phyloP scores from a whole-genome alignment of 2,329 filamentous ascomycete species.

The Pseudocercospora macadamiae region DNA sequence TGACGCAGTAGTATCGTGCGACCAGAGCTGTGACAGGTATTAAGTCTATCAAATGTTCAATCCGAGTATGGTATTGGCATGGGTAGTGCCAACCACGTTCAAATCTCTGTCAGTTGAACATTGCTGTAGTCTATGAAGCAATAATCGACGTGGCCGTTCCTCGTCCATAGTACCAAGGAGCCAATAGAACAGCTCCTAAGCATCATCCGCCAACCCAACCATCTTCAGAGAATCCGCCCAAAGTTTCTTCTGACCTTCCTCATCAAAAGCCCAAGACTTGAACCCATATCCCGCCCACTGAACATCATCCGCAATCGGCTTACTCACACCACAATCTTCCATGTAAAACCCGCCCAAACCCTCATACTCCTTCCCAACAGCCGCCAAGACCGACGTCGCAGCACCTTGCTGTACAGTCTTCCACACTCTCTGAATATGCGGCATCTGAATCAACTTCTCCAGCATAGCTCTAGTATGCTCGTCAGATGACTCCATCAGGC shows the following conservation, averaged over 20 bases:
- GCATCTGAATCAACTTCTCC: conserved; percentile 16
- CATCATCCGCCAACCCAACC: conserved; percentile 26
- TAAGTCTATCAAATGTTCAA: no score
- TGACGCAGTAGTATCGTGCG: no score
- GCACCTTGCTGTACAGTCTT: conserved; percentile 49
- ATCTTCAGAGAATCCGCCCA: conserved; percentile 44
- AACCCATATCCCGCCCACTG: conserved; percentile 31
- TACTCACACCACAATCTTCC: conserved; percentile 42
- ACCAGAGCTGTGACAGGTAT: no score
- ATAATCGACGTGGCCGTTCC: no score
- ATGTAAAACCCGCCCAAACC: conserved; percentile 6
- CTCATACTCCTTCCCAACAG: conserved; percentile 41
- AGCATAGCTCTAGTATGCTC: conserved; percentile 18
- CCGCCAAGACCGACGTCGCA: conserved; percentile 52
- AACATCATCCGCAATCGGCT: conserved; percentile 32
- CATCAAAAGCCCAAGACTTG: conserved; percentile 40
- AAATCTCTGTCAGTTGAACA: no score
- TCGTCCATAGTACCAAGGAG: no score
- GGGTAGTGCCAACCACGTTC: no score
- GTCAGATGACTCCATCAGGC: conserved; percentile 18
- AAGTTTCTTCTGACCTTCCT: conserved; percentile 42
- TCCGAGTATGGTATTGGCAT: no score
- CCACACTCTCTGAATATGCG: conserved; percentile 11
- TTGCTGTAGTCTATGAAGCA: no score
- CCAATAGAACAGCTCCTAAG: not conserved